Evolutionary conservation across 768 basidiomycete genomes (phyloP).

Genomic region (Collybiopsis luxurians): DNA sequence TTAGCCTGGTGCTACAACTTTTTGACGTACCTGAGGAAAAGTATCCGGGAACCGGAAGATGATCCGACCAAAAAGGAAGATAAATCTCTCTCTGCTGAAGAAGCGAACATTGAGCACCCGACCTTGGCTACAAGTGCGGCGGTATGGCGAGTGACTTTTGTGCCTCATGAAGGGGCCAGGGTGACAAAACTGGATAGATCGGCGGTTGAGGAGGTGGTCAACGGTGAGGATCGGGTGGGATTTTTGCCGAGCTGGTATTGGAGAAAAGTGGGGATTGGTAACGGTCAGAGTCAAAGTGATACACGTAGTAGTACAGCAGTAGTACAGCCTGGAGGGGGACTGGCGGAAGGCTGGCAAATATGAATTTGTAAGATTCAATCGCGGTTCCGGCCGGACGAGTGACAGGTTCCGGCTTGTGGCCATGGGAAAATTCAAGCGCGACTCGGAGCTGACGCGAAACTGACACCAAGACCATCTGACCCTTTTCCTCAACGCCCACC

Average conservation of each 20-base stretch:
- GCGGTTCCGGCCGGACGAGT: no score
- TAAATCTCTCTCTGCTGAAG: not conserved
- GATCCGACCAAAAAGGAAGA: slow-evolving; percentile 1
- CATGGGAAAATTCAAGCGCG: no score
- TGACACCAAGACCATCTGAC: slow-evolving; percentile 4
- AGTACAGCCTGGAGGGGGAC: not conserved
- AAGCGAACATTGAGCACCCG: not conserved
- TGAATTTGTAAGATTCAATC: not conserved
- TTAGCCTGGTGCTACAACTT: slow-evolving; percentile 72
- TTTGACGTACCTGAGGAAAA: slow-evolving; percentile 49
- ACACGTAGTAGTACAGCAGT: not conserved
- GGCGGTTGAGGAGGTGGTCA: slow-evolving; percentile 53
- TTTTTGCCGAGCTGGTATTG: slow-evolving; percentile 77
- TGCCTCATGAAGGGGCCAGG: slow-evolving; percentile 56
- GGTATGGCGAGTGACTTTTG: slow-evolving; percentile 74
- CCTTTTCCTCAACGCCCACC: not conserved
- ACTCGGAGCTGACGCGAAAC: not conserved
- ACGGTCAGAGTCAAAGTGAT: not conserved
- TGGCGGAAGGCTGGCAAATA: slow-evolving; percentile 3
- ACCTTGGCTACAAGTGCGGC: not conserved
- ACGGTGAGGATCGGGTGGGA: slow-evolving; percentile 73
- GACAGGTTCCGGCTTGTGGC: no score
- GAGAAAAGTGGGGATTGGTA: slow-evolving; percentile 25
- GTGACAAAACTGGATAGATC: slow-evolving; percentile 43
- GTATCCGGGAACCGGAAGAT: slow-evolving; percentile 19